Evolutionary conservation across 345 rosid species (phyloP).

Genomic region (rapeseed (Brassica napus)): DNA sequence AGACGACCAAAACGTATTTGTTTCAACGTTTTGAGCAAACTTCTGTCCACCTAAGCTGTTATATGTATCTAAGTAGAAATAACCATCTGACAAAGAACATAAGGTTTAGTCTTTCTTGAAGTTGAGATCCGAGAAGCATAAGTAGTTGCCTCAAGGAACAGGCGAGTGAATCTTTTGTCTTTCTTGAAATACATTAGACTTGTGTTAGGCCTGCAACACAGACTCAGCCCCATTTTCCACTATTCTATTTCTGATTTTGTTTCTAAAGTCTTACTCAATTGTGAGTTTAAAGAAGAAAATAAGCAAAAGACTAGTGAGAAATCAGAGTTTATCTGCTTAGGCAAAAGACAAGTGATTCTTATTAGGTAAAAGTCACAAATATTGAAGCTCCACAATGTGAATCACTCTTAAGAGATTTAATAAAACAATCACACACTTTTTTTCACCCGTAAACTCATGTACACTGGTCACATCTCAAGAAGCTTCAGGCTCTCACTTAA

Average conservation of each 20-base stretch:
- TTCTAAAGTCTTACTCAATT: background rate
- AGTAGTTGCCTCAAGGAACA: background rate
- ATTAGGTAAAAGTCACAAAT: background rate
- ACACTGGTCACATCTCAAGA: conserved; percentile 1
- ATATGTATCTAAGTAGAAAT: background rate
- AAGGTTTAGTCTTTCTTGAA: background rate
- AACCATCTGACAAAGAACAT: conserved; percentile 1
- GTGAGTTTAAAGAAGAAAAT: background rate
- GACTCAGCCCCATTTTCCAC: background rate
- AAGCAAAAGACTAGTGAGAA: background rate
- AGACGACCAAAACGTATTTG: background rate
- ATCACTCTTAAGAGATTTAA: background rate
- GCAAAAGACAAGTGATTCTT: background rate
- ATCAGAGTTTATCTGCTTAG: background rate
- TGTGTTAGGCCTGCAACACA: background rate
- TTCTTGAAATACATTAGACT: background rate
- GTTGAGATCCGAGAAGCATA: background rate
- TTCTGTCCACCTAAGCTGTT: too few relatives aligned
- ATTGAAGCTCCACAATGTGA: conserved; percentile 12
- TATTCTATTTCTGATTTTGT: background rate
- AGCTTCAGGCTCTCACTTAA: conserved; percentile 40
- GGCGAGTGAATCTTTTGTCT: background rate
- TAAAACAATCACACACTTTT: conserved; percentile 1
- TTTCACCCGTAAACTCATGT: conserved; percentile 9
- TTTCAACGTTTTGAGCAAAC: too few relatives aligned